Evolutionary conservation across 805 yeast species (phyloP).

Genomic region (Hanseniaspora mollemarum): DNA sequence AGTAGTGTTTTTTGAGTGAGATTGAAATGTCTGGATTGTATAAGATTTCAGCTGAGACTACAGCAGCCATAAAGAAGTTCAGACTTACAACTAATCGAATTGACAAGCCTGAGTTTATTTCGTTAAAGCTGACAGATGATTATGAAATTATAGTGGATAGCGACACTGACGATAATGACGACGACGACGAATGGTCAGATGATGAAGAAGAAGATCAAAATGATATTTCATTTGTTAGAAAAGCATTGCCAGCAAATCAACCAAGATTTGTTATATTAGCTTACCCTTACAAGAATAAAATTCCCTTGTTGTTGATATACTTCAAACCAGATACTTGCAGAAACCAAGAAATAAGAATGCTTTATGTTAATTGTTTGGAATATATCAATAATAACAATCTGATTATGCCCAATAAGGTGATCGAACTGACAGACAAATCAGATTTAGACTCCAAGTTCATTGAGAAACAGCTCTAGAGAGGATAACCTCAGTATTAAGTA

Average conservation of each 20-base stretch:
- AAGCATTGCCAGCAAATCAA: conserved; percentile 67
- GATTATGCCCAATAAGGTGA: conserved; percentile 52
- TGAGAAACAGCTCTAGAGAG: background rate
- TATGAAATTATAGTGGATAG: conserved; percentile 32
- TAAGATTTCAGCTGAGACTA: conserved; percentile 50
- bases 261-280: conserved; percentile 70
- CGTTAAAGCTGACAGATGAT: conserved; percentile 31
- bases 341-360: conserved; percentile 69
- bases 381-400: conserved; percentile 47
- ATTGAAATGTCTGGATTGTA: conserved; percentile 40
- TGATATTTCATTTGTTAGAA: conserved; percentile 34
- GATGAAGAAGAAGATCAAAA: conserved; percentile 37
- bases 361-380: conserved; percentile 85
- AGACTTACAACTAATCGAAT: conserved; percentile 62
- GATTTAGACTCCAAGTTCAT: conserved; percentile 27
- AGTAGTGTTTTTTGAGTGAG: background rate
- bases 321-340: conserved; percentile 77
- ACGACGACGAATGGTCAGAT: conserved; percentile 41
- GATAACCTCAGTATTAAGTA: too few species aligned
- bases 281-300: conserved; percentile 54
- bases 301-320: conserved; percentile 70
- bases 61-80: conserved; percentile 52
- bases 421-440: conserved; percentile 27
- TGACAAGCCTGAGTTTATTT: conserved; percentile 46
- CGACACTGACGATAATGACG: conserved; percentile 42